Base-by-base conservation (phyloP, 306 rosid genomes). In the Senna siamea region DNA sequence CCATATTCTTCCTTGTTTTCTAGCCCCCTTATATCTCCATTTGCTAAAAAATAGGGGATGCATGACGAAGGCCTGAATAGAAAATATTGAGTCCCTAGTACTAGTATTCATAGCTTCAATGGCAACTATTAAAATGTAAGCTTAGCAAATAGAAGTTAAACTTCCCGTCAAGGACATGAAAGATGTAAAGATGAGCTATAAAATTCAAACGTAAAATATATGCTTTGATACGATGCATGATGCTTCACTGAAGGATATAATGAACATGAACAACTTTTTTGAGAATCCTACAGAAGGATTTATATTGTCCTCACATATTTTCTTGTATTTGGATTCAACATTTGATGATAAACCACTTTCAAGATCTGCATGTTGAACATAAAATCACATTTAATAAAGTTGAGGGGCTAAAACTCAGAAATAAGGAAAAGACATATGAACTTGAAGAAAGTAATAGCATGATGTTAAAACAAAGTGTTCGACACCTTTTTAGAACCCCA, bases 261-360 rank as follows among this genome's bases (percentile, higher is more conserved):
- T 30, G 54, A 73, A 59, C 7, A 48, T 35, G 62, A 19, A 35
- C 68, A 93, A 97, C 96, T 91, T 93, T 83, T 84, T 93, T 0
- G 97, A 91, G 91, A 93, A 93, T 69, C 97, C 98, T 47, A 97
- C 98, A 86, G 90, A 90, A 64, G 97, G 98, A 87, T 91, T 93
- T 81, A 91, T 93, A 66, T 93, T 97, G 47, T 93, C 98, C 83
- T 93, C 98, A 3, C 90, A 93, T 73, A 93, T 93, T 81, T 93
- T 93, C 81, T 89, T 93, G 89, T 93, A 91, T 88, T 93, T 93
- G 5, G 93, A 91, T 86, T 93, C 98, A 80, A 91, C 97, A 60
- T 91, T 97, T 13, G 97, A 93, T 14, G 86, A 1, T 48, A 89
- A 91, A 66, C 98, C 97, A 81, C 93, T 78, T 87, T 93, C 98